Evolutionary conservation across 768 basidiomycete genomes (phyloP).

Genomic region (Agaricus blazei): DNA sequence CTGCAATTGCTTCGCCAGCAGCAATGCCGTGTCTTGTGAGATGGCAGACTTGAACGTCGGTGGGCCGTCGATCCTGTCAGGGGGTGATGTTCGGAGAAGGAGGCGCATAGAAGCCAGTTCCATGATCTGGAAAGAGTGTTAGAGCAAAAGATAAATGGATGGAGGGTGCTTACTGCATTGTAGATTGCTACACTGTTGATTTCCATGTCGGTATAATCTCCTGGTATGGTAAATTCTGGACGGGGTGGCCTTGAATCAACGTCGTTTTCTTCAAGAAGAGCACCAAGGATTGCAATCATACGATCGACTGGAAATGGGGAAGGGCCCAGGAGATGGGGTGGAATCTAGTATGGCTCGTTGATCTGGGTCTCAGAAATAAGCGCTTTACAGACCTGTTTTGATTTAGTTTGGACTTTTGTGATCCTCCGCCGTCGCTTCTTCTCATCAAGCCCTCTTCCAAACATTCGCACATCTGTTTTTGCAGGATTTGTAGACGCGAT

Average conservation of each 20-base stretch:
- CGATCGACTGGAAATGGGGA: conserved; percentile 75
- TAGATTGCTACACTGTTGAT: conserved; percentile 55
- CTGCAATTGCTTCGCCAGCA: conserved; percentile 54
- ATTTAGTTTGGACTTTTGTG: conserved; percentile 28
- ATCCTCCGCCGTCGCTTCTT: conserved; percentile 49
- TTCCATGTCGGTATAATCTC: conserved; percentile 76
- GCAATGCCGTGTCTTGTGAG: conserved; percentile 49
- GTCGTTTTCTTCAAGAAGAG: conserved; percentile 72
- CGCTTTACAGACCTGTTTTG: conserved; percentile 42
- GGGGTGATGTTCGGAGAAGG: conserved; percentile 56
- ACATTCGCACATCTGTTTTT: conserved; percentile 77
- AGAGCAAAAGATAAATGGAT: conserved; percentile 1
- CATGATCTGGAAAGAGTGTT: conserved; percentile 41
- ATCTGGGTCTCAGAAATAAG: conserved; percentile 10
- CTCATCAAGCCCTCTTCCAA: conserved; percentile 70
- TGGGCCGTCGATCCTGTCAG: conserved; percentile 63
- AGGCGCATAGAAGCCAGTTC: conserved; percentile 63
- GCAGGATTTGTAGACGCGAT: conserved; percentile 83
- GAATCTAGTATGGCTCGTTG: conserved; percentile 36
- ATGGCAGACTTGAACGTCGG: conserved; percentile 72
- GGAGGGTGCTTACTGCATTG: conserved; percentile 43
- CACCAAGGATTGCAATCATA: conserved; percentile 73
- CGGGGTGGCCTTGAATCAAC: conserved; percentile 39
- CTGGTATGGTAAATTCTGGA: conserved; percentile 49
- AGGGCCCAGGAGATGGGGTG: conserved; percentile 79